Evolutionary conservation across 1,139 yeast genomes (phyloP).

Genomic region (Sugiyamaella castrensis): DNA sequence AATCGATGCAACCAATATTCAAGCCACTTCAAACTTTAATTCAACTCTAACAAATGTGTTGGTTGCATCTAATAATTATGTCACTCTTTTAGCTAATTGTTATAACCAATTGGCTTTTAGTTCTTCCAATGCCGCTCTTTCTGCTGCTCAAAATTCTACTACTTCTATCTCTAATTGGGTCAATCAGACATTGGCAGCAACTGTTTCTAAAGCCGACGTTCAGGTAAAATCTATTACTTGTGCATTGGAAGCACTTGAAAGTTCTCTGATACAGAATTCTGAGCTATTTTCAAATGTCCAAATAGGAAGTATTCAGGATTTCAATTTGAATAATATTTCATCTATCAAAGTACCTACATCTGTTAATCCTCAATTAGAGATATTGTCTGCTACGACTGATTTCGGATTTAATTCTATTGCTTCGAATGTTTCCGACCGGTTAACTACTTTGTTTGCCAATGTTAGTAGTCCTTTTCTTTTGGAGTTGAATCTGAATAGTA

Average conservation of each 20-base stretch:
- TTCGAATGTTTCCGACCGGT: background rate
- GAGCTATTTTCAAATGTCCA: constrained; percentile 19
- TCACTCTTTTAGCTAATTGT: constrained; percentile 7
- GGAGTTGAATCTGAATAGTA: background rate
- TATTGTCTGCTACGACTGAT: background rate
- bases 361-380: constrained; percentile 7
- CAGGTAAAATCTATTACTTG: constrained; percentile 16
- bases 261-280: constrained; percentile 16
- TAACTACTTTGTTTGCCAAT: background rate
- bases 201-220: constrained; percentile 12
- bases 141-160: constrained; percentile 14
- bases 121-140: constrained; percentile 7
- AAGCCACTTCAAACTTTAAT: constrained; percentile 13
- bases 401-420: constrained; percentile 13
- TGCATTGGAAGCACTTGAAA: constrained; percentile 20
- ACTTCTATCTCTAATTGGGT: constrained; percentile 12
- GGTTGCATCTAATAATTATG: constrained; percentile 2
- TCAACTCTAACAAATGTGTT: constrained; percentile 13
- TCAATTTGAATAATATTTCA: constrained; percentile 18
- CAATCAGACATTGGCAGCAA: constrained; percentile 4
- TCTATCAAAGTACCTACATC: constrained; percentile 15
- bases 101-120: constrained; percentile 8
- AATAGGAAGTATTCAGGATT: constrained; percentile 14
- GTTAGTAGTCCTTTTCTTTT: background rate
- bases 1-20: constrained; percentile 14